These are phyloP conservation scores for Kentomonas sorsogonicus DNA, from an alignment of 208 protist genomes.

Conservation along the genomic window DNA sequence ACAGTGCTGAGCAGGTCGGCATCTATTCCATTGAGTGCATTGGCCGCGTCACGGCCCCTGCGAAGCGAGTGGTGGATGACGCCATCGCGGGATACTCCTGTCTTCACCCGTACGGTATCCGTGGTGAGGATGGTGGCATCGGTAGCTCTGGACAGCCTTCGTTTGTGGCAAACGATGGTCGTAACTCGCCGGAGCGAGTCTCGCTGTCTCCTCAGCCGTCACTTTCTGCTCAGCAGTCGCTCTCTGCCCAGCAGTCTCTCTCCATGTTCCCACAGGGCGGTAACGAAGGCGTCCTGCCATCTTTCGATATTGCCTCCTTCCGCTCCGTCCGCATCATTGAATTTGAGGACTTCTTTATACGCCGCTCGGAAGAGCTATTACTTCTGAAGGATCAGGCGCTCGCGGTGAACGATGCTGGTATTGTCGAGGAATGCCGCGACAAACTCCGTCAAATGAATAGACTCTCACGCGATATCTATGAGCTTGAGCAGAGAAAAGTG, in stretches of 20 bases:
- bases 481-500: constrained; percentile 84
- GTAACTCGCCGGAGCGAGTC: too few species aligned
- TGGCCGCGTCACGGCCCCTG: constrained; percentile 27
- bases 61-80: constrained; percentile 20
- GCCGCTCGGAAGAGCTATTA: constrained; percentile 73
- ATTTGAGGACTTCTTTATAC: constrained; percentile 85
- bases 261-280: constrained; percentile 3
- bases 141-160: too few species aligned
- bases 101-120: too few species aligned
- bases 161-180: too few species aligned
- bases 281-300: too few species aligned
- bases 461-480: constrained; percentile 58
- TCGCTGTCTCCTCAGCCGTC: too few species aligned
- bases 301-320: constrained; percentile 26
- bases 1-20: constrained; percentile 69
- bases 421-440: constrained; percentile 57
- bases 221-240: too few species aligned
- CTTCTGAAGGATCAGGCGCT: constrained; percentile 73
- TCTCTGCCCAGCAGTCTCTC: too few species aligned
- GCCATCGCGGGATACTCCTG: constrained; percentile 7
- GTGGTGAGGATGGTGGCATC: too few species aligned
- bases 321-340: constrained; percentile 76
- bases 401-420: constrained; percentile 60
- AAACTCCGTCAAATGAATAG: constrained; percentile 66
- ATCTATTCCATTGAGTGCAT: constrained; percentile 82